Evolutionary conservation across 140 eudicot species (phyloP).

Genomic region (Anethum foeniculum): DNA sequence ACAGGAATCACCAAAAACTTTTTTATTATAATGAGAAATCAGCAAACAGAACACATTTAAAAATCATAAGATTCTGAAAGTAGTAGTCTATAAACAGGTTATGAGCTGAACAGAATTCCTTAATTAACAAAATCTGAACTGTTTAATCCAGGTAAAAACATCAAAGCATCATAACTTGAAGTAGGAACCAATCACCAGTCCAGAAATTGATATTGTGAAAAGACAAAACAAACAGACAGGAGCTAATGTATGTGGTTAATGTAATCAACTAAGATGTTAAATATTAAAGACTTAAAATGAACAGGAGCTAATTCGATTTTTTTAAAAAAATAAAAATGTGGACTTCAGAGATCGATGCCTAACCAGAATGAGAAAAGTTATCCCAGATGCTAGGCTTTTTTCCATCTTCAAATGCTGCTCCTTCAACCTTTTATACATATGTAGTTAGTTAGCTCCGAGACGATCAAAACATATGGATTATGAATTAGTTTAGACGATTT

Average conservation of each 20-base stretch:
- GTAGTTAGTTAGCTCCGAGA: neutral
- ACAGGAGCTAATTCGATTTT: neutral
- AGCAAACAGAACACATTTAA: neutral
- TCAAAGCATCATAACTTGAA: neutral
- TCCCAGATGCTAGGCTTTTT: conserved; percentile 47
- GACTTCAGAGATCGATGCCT: neutral
- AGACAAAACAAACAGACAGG: neutral
- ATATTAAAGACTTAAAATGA: neutral
- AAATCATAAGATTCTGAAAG: neutral
- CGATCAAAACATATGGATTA: neutral
- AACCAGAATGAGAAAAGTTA: conserved; percentile 49
- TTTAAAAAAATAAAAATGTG: neutral
- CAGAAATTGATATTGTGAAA: neutral
- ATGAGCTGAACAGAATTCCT: neutral
- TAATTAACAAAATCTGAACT: neutral
- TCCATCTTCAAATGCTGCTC: conserved; percentile 66
- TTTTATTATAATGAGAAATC: neutral
- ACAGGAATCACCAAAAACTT: neutral
- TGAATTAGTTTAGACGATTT: neutral
- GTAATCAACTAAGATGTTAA: neutral
- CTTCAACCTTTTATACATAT: conserved; percentile 34
- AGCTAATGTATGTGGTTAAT: neutral
- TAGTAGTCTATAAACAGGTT: neutral
- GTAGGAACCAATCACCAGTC: neutral
- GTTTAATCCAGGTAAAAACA: neutral